These are phyloP conservation scores for Lasiosphaeria ovina DNA, from an alignment of 495 filamentous ascomycete species.

Conservation along the genomic window DNA sequence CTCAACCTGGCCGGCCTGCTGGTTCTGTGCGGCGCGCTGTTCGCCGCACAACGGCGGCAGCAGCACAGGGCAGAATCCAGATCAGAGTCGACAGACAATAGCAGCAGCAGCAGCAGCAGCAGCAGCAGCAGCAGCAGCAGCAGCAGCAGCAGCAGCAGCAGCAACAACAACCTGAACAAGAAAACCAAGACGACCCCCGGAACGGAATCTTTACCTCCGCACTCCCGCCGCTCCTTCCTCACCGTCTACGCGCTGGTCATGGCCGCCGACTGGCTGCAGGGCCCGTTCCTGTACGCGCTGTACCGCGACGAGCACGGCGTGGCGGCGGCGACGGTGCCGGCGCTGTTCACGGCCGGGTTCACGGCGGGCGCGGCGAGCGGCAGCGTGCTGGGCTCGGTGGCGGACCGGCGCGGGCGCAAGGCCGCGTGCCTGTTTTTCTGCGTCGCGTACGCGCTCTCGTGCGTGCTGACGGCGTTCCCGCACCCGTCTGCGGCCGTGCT, in stretches of 20 bases:
- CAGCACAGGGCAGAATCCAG: neutral
- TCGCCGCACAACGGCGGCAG: constrained; percentile 10
- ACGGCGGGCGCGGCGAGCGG: constrained; percentile 48
- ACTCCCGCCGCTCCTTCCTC: constrained; percentile 34
- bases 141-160: too few species aligned
- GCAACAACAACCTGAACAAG: neutral
- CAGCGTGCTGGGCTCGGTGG: constrained; percentile 46
- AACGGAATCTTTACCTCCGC: neutral
- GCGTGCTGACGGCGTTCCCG: constrained; percentile 39
- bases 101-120: too few species aligned
- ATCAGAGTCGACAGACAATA: too few species aligned
- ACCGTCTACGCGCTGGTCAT: constrained; percentile 49
- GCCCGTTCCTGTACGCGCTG: constrained; percentile 55
- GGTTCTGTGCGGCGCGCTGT: constrained; percentile 25
- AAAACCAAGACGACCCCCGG: neutral
- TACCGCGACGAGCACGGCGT: constrained; percentile 52
- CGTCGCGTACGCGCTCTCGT: constrained; percentile 48
- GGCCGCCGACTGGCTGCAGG: constrained; percentile 57
- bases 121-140: too few species aligned
- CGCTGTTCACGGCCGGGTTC: constrained; percentile 53
- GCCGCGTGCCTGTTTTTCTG: constrained; percentile 51
- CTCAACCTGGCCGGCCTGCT: constrained; percentile 27
- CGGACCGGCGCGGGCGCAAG: constrained; percentile 51
- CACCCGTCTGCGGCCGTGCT: constrained; percentile 20
- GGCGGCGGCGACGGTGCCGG: constrained; percentile 43